These are phyloP conservation scores for Suhomyces xylopsoci DNA, from an alignment of 805 yeast species.

Conservation along the genomic window DNA sequence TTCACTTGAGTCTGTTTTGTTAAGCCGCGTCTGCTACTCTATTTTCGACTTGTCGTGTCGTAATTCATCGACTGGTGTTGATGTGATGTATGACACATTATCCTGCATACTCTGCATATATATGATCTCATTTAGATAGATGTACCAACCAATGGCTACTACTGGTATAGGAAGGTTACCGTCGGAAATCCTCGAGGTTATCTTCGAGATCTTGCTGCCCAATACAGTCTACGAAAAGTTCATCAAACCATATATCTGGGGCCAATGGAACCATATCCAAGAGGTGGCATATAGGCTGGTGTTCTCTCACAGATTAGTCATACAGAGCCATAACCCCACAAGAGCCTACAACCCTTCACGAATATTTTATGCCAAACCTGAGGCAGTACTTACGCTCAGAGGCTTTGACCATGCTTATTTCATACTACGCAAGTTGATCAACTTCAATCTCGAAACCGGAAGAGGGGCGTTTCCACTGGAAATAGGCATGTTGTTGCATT, in stretches of 20 bases:
- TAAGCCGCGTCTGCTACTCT: neutral
- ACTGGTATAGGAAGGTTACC: conserved; percentile 6
- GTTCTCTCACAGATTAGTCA: conserved; percentile 5
- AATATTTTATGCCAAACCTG: conserved; percentile 5
- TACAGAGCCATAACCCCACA: neutral
- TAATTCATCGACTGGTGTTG: neutral
- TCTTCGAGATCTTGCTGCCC: conserved; percentile 7
- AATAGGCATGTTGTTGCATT: conserved; percentile 3
- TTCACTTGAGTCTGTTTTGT: neutral
- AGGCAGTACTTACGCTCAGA: conserved; percentile 5
- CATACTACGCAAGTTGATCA: conserved; percentile 6
- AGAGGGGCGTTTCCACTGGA: conserved; percentile 5
- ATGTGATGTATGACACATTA: neutral
- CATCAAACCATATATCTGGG: conserved; percentile 5
- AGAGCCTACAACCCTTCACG: conserved; percentile 1
- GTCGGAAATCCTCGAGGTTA: conserved; percentile 6
- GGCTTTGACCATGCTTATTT: conserved; percentile 11
- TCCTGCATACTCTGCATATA: neutral
- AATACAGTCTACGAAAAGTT: conserved; percentile 10
- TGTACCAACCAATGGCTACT: neutral
- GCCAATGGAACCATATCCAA: conserved; percentile 4
- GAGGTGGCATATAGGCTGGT: conserved; percentile 6
- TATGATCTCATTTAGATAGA: neutral
- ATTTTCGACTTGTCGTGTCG: neutral
- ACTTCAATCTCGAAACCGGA: conserved; percentile 4